Base-by-base conservation (phyloP, 805 yeast species). In the Candida namnaoensis region DNA sequence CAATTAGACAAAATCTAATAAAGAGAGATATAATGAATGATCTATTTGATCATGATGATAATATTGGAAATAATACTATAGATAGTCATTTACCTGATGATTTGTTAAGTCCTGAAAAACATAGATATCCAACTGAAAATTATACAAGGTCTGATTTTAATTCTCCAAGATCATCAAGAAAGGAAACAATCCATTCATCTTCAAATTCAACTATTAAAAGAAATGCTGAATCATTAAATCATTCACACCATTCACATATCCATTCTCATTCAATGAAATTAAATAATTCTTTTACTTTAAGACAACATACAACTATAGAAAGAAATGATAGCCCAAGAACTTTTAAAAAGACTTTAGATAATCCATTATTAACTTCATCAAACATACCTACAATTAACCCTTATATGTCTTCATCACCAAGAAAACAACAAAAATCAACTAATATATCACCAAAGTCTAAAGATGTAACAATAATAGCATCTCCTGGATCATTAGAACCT, bases 61-160 rank as follows among this genome's bases (percentile, higher is more conserved):
- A 33, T 6, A 12, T 5, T 14, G 38, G 43, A 5, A 41, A 47
- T 32, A 48, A 47, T n/a, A 54, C 58, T 1, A 23, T 53, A 4
- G 14, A 41, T 14, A 52, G 54, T 38, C 52, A 44, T 12, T 35
- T 51, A 32, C 58, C 58, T 0, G 42, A 39, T 43, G 58, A 54
- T 27, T 37, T 54, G 9, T 24, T 53, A 14, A 52, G 57, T 36
- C 58, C 58, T 7, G 58, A 54, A 40, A 54, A 50, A 37, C 54
- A 50, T 26, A 15, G 39, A 0, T 51, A 51, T 36, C 52, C 53
- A 10, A 7, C 35, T 14, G 51, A 51, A n/a, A 46, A 51, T 19
- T 14, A 48, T 6, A 28, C 46, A 24, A 45, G 19, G 33, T 27
- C 30, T 2, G 25, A n/a, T 12, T 36, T 27, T 13, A 27, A 5